Conservation (phyloP, 2,329 filamentous ascomycete genomes). For the Penicillium olsonii region DNA sequence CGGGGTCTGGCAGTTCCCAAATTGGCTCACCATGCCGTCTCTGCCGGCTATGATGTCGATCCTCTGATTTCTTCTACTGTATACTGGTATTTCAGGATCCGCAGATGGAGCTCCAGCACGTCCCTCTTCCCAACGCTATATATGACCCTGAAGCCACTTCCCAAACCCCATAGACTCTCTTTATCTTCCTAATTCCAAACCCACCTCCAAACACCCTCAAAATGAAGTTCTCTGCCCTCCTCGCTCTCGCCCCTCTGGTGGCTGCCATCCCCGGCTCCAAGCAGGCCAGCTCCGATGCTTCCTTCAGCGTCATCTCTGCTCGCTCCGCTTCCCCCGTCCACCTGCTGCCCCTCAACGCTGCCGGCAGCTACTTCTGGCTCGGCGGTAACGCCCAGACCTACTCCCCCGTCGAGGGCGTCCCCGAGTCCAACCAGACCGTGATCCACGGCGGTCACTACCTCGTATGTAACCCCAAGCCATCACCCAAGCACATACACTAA, state of each 20-base stretch:
- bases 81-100: neutral
- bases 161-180: neutral
- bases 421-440: slow-evolving; percentile 49
- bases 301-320: slow-evolving; percentile 47
- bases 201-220: slow-evolving; percentile 8
- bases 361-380: slow-evolving; percentile 50
- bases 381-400: slow-evolving; percentile 49
- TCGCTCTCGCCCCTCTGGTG: slow-evolving; percentile 27
- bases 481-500: slow-evolving; percentile 21
- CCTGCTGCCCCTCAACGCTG: slow-evolving; percentile 47
- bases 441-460: slow-evolving; percentile 41
- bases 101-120: neutral
- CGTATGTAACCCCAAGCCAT: slow-evolving; percentile 24
- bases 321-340: slow-evolving; percentile 53
- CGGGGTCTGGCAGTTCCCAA: neutral
- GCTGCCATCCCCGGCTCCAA: slow-evolving; percentile 23
- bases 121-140: neutral
- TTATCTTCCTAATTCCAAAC: neutral
- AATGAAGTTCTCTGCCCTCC: slow-evolving; percentile 30
- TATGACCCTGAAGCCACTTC: neutral
- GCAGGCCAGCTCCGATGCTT: slow-evolving; percentile 9
- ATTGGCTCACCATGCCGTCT: neutral
- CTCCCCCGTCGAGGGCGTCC: slow-evolving; percentile 46
- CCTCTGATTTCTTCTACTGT: neutral
- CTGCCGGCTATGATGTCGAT: slow-evolving; percentile 4